Base-by-base conservation (phyloP, 139 green algal species). In the Volvox africanus region DNA sequence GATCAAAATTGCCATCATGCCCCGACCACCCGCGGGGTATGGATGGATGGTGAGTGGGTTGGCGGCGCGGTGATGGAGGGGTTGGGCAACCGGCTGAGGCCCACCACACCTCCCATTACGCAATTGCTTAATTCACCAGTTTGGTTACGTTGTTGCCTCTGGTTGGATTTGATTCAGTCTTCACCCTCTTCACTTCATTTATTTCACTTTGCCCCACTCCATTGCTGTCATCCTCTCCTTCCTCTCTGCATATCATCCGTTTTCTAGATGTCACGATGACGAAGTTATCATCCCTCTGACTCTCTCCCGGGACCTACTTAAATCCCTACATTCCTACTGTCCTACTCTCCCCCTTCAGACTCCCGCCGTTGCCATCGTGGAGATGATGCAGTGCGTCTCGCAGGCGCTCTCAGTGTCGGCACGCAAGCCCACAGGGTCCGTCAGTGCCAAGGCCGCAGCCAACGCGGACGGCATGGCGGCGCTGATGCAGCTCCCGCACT, bases 351-450 rank as follows among this genome's bases (percentile, higher is more conserved):
- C 87, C 28, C 26, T 61, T 88, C 91, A 97, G 94, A 95, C 95
- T 6, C 97, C 97, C 9, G 87, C 95, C 18, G 37, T 98, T 20
- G 95, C 93, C 2, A 94, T 93, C 30, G 88, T 99, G 33, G 96
- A 99, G 93, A 95, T 97, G 91, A 95, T 96, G 94, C 97, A 99
- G 93, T 98, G 97, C 94, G 77, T 98, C 16, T 91, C 93, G 0
- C 96, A 97, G 89, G 96, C 95, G 12, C 86, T 97, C 30, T 87
- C 91, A 30, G 61, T 94, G 12, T 61, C 61, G 0, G 24, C 65
- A 14, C 88, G 94, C 67, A 95, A 95, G 82, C 91, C 92, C 33
- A 61, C 69, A 26, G 85, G 69, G 61, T 80, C 82, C 65, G 80
- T 37, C 17, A 37, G 62, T 61, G 73, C 82, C 84, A 94, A 94